Conservation (phyloP, 495 filamentous ascomycete genomes). For the Lophiotrema nucula region DNA sequence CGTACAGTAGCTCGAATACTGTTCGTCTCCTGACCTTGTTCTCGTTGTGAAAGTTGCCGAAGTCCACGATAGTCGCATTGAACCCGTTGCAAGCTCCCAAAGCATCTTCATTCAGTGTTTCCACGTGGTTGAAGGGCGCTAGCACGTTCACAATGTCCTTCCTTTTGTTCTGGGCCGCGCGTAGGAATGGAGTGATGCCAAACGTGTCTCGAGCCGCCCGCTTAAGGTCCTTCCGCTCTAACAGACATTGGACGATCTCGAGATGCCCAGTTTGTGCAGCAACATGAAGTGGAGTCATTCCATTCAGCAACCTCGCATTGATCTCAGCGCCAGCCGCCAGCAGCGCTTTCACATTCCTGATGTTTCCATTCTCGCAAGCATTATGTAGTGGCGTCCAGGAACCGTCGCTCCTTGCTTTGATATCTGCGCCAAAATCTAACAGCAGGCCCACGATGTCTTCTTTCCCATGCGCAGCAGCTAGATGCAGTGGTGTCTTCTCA, state of each 20-base stretch:
- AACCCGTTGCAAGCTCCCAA: conserved; percentile 59
- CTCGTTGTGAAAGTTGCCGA: conserved; percentile 65
- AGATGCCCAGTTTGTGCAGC: conserved; percentile 34
- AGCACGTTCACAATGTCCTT: conserved; percentile 57
- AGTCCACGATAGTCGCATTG: conserved; percentile 67
- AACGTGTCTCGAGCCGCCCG: conserved; percentile 46
- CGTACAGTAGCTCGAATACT: conserved; percentile 57
- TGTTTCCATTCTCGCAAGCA: conserved; percentile 57
- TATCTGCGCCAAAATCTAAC: conserved; percentile 51
- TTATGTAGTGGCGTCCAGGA: conserved; percentile 67
- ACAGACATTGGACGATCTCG: conserved; percentile 32
- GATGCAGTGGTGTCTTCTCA: conserved; percentile 61
- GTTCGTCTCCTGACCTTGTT: conserved; percentile 46
- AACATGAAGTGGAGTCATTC: conserved; percentile 35
- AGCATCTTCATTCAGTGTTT: conserved; percentile 58
- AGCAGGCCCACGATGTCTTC: conserved; percentile 58
- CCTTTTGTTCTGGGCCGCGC: conserved; percentile 61
- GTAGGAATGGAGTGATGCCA: conserved; percentile 62
- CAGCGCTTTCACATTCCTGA: conserved; percentile 50
- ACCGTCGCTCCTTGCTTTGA: conserved; percentile 58
- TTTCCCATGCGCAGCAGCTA: conserved; percentile 55
- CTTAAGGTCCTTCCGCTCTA: conserved; percentile 34
- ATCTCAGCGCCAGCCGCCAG: conserved; percentile 54
- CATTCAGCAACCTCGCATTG: conserved; percentile 43
- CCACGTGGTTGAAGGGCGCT: conserved; percentile 60